Base-by-base conservation (phyloP, 768 basidiomycete species). In the Butyriboletus loyo region DNA sequence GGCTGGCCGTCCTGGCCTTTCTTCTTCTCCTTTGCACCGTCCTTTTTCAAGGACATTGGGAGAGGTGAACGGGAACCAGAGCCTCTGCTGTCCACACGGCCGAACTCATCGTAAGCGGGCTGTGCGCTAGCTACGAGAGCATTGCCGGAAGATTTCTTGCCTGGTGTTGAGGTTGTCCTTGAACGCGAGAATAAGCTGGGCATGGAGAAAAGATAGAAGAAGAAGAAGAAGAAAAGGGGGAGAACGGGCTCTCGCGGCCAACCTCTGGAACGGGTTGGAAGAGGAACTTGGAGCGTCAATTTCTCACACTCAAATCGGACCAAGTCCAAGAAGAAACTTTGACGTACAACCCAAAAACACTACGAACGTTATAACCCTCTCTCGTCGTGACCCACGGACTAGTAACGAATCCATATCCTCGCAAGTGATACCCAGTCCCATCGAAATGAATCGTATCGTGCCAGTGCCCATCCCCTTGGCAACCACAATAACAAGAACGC, bases 121-220 rank as follows among this genome's bases (percentile, higher is more conserved):
- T 57, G 65, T 59, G 42, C 11, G 43, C 36, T 42, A 21, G 40
- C 53, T 11, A 47, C 46, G 50, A 40, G 39, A 28, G 58, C 21
- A 25, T 22, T 58, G 54, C 25, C 39, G 17, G 54, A n/a, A 10
- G 57, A 60, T 50, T 73, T 76, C 72, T 78, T 81, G 43, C 70
- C 66, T 34, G 81, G 73, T 3, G 80, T 79, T 21, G 86, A 86
- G 50, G 73, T 76, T 43, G 85, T 85, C 47, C 86, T 79, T 56
- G 82, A 66, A 60, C 86, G 82, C 67, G 86, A 86, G 72, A 88
- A 88, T 72, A 87, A 66, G 69, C 82, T 85, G 75, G 80, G 85
- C 86, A 88, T 87, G 72, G 77, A 69, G 63, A 57, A 51, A 49
- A 48, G 40, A 21, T 28, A 38, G 28, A 34, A 50, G n/a, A 40